phyloP scores from a whole-genome alignment of 257 asterid species.

The Anisodus tanguticus region DNA sequence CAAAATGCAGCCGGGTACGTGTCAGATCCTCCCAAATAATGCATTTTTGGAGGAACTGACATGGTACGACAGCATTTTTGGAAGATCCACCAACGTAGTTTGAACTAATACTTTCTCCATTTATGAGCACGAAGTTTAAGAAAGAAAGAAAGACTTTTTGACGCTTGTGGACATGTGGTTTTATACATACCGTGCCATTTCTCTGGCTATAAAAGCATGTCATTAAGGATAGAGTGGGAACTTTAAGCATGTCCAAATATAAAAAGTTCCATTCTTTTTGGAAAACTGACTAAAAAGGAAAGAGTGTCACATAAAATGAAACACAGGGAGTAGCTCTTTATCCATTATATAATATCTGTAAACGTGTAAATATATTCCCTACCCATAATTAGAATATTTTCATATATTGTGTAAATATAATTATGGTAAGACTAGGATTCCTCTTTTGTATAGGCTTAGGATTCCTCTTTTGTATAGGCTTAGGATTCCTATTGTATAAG shows the following conservation, averaged over 20 bases:
- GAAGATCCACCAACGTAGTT: too few relatives aligned
- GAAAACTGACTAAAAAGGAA: background rate
- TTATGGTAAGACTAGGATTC: too few relatives aligned
- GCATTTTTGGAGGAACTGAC: too few relatives aligned
- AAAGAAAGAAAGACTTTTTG: background rate
- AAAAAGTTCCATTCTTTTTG: background rate
- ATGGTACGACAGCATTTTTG: too few relatives aligned
- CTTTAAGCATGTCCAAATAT: background rate
- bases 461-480: too few relatives aligned
- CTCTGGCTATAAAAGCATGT: background rate
- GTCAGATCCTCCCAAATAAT: too few relatives aligned
- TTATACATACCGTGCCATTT: background rate
- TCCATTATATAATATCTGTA: conserved; percentile 15
- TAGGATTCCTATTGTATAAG: too few relatives aligned
- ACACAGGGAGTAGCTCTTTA: conserved; percentile 17
- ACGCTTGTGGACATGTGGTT: background rate
- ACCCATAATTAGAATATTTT: too few relatives aligned
- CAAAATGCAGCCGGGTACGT: too few relatives aligned
- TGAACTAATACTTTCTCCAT: background rate
- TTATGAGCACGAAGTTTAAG: background rate
- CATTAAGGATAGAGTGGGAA: background rate
- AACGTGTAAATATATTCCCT: too few relatives aligned
- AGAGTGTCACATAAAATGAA: background rate
- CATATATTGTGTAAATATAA: too few relatives aligned
- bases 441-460: too few relatives aligned